These are phyloP conservation scores for Boechera divaricarpa DNA, from an alignment of 345 rosid species.

Conservation along the genomic window DNA sequence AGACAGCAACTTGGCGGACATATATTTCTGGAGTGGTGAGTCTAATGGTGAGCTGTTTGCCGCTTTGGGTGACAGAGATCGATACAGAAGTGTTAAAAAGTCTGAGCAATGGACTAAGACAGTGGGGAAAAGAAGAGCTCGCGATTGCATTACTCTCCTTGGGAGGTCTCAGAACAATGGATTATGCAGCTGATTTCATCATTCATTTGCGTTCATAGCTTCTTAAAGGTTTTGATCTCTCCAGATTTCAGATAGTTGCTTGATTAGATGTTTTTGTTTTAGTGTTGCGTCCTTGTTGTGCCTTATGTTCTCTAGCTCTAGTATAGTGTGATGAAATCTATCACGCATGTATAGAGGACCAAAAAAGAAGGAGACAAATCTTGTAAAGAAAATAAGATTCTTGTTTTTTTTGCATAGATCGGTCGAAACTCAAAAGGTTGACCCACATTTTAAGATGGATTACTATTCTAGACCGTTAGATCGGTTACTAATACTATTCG, in stretches of 20 bases:
- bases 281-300: constrained; percentile 3
- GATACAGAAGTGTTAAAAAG: constrained; percentile 76
- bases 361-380: constrained; percentile 4
- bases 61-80: constrained; percentile 84
- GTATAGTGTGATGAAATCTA: constrained; percentile 29
- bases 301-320: constrained; percentile 21
- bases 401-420: no score
- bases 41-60: constrained; percentile 82
- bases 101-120: constrained; percentile 76
- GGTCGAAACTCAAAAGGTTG: no score
- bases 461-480: background rate
- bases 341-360: constrained; percentile 30
- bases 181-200: constrained; percentile 73
- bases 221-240: constrained; percentile 25
- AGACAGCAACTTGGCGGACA: constrained; percentile 72
- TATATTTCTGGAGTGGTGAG: constrained; percentile 77
- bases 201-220: constrained; percentile 41
- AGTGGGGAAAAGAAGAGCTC: constrained; percentile 78
- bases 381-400: constrained; percentile 28
- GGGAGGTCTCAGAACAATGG: constrained; percentile 83
- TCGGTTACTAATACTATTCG: background rate
- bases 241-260: constrained; percentile 31
- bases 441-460: no score
- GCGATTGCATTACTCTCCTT: constrained; percentile 73
- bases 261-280: constrained; percentile 3